Percentiles rank a stretch among this genome's conserved stretches.
These are phyloP conservation scores for Lipomyces orientalis DNA, from an alignment of 805 yeast genomes.

Conservation along the genomic window DNA sequence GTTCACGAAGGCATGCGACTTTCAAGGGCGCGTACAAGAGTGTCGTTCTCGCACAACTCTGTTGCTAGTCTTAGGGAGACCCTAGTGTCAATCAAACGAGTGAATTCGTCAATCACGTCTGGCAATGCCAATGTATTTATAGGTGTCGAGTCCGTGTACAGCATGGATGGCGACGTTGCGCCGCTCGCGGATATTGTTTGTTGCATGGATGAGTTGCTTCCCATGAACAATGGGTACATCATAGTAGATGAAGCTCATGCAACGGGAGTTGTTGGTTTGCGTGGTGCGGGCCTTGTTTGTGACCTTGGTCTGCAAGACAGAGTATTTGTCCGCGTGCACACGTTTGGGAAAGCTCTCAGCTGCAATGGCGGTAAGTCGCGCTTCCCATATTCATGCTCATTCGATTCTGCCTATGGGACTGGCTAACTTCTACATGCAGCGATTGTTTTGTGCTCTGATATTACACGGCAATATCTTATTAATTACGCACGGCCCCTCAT, in stretches of 20 bases:
- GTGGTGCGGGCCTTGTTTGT: constrained; percentile 65
- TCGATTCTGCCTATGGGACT: background rate
- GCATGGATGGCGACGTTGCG: constrained; percentile 41
- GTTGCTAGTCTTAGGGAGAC: constrained; percentile 15
- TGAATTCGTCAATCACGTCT: background rate
- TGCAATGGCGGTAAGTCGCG: constrained; percentile 35
- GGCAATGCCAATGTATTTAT: constrained; percentile 32
- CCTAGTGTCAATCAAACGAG: background rate
- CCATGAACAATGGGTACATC: constrained; percentile 61
- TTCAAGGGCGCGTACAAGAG: constrained; percentile 27
- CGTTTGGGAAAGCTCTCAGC: constrained; percentile 41
- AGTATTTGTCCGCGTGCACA: constrained; percentile 36
- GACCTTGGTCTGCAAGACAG: constrained; percentile 31
- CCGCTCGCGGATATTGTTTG: constrained; percentile 31
- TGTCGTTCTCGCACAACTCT: constrained; percentile 34
- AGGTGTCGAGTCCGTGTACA: constrained; percentile 40
- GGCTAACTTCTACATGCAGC: constrained; percentile 9
- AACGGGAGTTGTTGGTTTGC: constrained; percentile 85
- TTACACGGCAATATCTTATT: constrained; percentile 30
- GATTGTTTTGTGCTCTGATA: constrained; percentile 32
- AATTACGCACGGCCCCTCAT: constrained; percentile 41
- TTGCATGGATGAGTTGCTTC: constrained; percentile 13
- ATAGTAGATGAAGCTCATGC: constrained; percentile 92
- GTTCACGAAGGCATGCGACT: constrained; percentile 41
- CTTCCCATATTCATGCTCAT: no score